These are phyloP conservation scores for Phytophthora tubulina DNA, from an alignment of 352 stramenopile species.

Conservation along the genomic window DNA sequence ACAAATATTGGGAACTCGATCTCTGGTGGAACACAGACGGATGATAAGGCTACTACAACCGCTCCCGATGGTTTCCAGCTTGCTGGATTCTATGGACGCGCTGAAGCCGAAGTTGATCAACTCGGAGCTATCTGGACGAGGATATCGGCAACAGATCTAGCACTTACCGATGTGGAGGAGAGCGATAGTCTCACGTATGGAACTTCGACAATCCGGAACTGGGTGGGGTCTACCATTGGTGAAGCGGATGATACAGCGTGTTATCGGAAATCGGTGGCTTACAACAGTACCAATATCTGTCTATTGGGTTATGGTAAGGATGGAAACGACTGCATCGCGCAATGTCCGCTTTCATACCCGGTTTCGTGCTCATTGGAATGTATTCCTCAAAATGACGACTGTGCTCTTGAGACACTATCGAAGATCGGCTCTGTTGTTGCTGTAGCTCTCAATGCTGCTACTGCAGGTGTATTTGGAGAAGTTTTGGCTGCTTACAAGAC, in stretches of 20 bases:
- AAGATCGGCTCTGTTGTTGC: slow-evolving; percentile 42
- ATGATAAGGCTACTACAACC: slow-evolving; percentile 22
- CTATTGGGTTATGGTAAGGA: slow-evolving; percentile 37
- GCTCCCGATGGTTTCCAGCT: slow-evolving; percentile 37
- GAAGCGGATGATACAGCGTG: slow-evolving; percentile 31
- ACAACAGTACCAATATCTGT: slow-evolving; percentile 37
- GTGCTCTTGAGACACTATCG: slow-evolving; percentile 27
- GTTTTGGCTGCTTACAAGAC: slow-evolving; percentile 33
- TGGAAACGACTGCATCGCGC: slow-evolving; percentile 27
- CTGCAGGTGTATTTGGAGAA: slow-evolving; percentile 37
- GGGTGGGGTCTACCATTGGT: slow-evolving; percentile 36
- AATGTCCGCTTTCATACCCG: slow-evolving; percentile 46
- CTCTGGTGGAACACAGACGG: slow-evolving; percentile 31
- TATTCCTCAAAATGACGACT: slow-evolving; percentile 55
- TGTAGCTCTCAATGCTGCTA: slow-evolving; percentile 36
- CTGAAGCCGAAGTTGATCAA: slow-evolving; percentile 38
- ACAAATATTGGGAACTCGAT: slow-evolving; percentile 34
- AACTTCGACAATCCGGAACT: slow-evolving; percentile 33
- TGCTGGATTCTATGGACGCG: slow-evolving; percentile 29
- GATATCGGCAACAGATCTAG: slow-evolving; percentile 25
- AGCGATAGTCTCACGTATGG: slow-evolving; percentile 19
- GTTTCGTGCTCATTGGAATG: slow-evolving; percentile 47
- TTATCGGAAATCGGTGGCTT: slow-evolving; percentile 32
- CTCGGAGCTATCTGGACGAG: slow-evolving; percentile 38
- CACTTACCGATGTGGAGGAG: slow-evolving; percentile 16